Base-by-base conservation (phyloP, 2,329 filamentous ascomycete species). In the Aspergillus candidus region DNA sequence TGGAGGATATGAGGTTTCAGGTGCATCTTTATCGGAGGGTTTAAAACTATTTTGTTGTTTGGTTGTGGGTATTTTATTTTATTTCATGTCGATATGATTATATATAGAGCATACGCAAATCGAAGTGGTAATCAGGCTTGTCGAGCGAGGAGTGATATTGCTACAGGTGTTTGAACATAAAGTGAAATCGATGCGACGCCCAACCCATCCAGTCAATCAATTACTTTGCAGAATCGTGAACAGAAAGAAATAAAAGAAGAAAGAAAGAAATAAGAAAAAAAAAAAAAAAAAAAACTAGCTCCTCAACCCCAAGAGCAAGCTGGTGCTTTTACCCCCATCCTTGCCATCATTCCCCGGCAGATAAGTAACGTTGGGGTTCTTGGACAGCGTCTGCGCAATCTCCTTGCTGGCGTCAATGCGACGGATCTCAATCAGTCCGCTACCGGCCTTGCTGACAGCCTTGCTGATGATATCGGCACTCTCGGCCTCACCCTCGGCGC, bases 1-100 rank as follows among this genome's bases (percentile, higher is more conserved):
- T 97, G 60, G 91, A 97, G 70, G 88, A 96, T 62, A 95, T 96
- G 90, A 81, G 90, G 37, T 95, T 91, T 66, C 91, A 97, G 67
- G 74, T 95, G 56, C 89, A 96, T 70, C 62, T 96, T 12, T 97
- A 95, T 60, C 66, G 69, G 43, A 67, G 71, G 49, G 38, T 70
- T 27, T 22, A 18, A 6, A 22, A 18, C 17, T 18, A 18, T 18
- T 18, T 3, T 5, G 17, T 18, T 18, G 17, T 3, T 18, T 18
- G 3, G 5, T 18, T 5, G 5, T 3, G 5, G 17, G 17, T 3
- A 5, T 18, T 18, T 5, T 18, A 4, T 6, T 27, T 27, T 27
- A 2, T 8, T 27, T 27, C 10, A 10, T 27, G 22, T 27, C 6
- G 3, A 22, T 27, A 27, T 27, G 22, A 7, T 2, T 27, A 10